Percentiles rank a stretch among this genome's conserved stretches.
These are phyloP conservation scores for Dactylella cylindrospora DNA, from an alignment of 2,329 filamentous ascomycete species.

Conservation along the genomic window DNA sequence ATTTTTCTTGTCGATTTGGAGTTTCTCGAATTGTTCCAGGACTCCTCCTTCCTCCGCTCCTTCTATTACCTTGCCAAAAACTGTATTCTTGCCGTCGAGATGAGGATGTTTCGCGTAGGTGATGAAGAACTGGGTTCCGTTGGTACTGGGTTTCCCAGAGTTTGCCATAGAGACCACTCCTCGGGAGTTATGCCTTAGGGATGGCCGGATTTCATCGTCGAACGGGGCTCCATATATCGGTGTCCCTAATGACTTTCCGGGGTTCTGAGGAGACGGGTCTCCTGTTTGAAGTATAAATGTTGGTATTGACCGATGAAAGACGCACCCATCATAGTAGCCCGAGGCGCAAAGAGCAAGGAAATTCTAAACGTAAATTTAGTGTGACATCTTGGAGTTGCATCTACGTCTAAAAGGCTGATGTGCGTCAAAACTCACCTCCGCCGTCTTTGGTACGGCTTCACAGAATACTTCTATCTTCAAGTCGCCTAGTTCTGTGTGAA, in stretches of 20 bases:
- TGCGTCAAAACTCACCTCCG: too few species aligned
- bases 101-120: slow-evolving; percentile 76
- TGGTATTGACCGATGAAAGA: slow-evolving; percentile 78
- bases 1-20: slow-evolving; percentile 76
- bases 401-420: too few species aligned
- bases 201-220: slow-evolving; percentile 76
- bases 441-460: slow-evolving; percentile 88
- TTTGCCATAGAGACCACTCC: slow-evolving; percentile 78
- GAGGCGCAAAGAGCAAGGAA: slow-evolving; percentile 84
- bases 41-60: slow-evolving; percentile 64
- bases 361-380: slow-evolving; percentile 60
- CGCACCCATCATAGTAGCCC: slow-evolving; percentile 71
- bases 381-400: too few species aligned
- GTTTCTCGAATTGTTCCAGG: slow-evolving; percentile 68
- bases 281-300: slow-evolving; percentile 80
- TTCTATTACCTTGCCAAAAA: slow-evolving; percentile 68
- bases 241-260: slow-evolving; percentile 51
- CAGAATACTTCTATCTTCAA: slow-evolving; percentile 97
- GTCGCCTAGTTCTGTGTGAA: slow-evolving; percentile 86
- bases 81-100: slow-evolving; percentile 79
- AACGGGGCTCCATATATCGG: slow-evolving; percentile 75
- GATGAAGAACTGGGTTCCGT: slow-evolving; percentile 80
- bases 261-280: slow-evolving; percentile 61
- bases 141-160: slow-evolving; percentile 67
- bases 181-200: slow-evolving; percentile 67